Evolutionary conservation across 106 monocot species (phyloP).

Genomic region (Apostasia shenzhenica): DNA sequence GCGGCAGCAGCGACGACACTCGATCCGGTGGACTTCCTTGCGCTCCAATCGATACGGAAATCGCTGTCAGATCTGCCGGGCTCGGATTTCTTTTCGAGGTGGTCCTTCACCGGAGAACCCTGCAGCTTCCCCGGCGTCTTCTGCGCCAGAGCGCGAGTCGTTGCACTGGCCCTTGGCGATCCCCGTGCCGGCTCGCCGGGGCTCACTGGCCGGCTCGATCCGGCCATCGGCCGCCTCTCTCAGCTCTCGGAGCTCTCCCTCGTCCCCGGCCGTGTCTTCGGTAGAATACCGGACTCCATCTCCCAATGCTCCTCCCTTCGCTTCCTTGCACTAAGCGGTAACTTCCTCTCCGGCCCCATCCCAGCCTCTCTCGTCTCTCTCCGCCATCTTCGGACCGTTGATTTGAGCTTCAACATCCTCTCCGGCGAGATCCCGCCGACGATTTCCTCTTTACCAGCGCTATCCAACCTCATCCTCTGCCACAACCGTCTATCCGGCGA

Average conservation of each 20-base stretch:
- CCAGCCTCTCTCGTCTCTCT: slow-evolving; percentile 32
- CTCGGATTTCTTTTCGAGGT: slow-evolving; percentile 41
- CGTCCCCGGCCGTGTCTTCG: slow-evolving; percentile 55
- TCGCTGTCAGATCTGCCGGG: slow-evolving; percentile 60
- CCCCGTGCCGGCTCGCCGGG: slow-evolving; percentile 65
- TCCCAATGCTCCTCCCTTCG: slow-evolving; percentile 34
- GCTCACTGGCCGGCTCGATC: slow-evolving; percentile 44
- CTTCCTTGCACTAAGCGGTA: slow-evolving; percentile 54
- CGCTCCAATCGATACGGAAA: slow-evolving; percentile 50
- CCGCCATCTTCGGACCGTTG: slow-evolving; percentile 36
- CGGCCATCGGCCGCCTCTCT: slow-evolving; percentile 34
- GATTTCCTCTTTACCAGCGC: slow-evolving; percentile 16
- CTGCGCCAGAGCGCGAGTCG: slow-evolving; percentile 38
- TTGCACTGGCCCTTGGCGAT: slow-evolving; percentile 51
- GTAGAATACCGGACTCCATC: slow-evolving; percentile 35
- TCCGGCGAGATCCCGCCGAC: slow-evolving; percentile 39
- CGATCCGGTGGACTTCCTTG: slow-evolving; percentile 60
- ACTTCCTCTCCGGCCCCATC: slow-evolving; percentile 52
- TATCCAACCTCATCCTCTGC: slow-evolving; percentile 54
- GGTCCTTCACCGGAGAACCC: slow-evolving; percentile 74
- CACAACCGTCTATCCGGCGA: slow-evolving; percentile 50
- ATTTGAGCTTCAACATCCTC: slow-evolving; percentile 65
- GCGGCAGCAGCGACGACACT: slow-evolving; percentile 16
- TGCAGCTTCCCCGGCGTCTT: slow-evolving; percentile 57
- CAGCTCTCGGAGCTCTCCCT: slow-evolving; percentile 55